Evolutionary conservation across 139 green algal genomes (phyloP).

Genomic region (Chlorella sorokiniana): DNA sequence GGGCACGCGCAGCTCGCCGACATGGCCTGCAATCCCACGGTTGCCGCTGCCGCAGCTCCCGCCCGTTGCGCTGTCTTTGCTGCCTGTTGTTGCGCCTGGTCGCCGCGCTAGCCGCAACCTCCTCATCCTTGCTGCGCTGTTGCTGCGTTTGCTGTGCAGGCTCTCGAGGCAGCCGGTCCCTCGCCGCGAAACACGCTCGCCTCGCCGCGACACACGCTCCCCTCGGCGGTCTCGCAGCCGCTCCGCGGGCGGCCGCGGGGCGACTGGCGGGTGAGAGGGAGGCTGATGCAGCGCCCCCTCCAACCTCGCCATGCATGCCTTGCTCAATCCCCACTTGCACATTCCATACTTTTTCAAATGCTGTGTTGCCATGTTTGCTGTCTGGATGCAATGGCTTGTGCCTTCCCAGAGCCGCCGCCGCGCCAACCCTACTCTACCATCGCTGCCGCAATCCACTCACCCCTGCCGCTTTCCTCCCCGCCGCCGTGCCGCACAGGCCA

Average conservation of each 20-base stretch:
- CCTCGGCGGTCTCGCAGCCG: constrained; percentile 27
- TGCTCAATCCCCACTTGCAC: neutral
- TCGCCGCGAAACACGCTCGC: constrained; percentile 5
- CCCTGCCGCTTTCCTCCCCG: neutral
- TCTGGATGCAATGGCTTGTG: no score
- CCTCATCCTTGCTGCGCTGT: neutral
- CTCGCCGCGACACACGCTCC: neutral
- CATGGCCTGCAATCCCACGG: no score
- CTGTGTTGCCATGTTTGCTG: no score
- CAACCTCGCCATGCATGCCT: neutral
- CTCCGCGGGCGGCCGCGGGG: constrained; percentile 2
- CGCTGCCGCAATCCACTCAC: no score
- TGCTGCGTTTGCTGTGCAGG: neutral
- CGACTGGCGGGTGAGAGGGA: constrained; percentile 18
- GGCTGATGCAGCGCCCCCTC: neutral
- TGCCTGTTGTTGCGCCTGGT: no score
- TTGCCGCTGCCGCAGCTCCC: no score
- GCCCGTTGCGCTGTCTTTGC: no score
- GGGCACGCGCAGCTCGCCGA: no score
- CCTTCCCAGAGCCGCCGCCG: no score
- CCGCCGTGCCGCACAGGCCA: constrained; percentile 28
- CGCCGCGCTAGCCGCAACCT: no score
- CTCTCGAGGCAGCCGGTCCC: constrained; percentile 12
- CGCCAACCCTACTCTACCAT: no score
- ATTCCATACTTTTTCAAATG: no score